Evolutionary conservation across 2,329 filamentous ascomycete genomes (phyloP), one percentile per base, ranked within the genome.

Genomic region (Thielaviopsis cerberus): DNA sequence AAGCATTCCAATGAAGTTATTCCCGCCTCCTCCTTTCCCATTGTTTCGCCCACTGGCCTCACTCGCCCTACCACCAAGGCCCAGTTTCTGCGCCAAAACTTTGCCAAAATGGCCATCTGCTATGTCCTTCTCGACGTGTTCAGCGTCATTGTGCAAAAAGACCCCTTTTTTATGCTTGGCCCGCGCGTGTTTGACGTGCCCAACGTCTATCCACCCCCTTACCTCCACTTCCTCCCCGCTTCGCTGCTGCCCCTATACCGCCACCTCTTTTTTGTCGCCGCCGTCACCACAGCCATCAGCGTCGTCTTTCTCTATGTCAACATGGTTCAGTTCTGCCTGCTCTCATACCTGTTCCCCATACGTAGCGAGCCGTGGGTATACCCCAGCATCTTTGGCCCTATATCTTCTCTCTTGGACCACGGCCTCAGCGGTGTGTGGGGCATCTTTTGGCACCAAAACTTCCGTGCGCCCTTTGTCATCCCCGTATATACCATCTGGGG

Each of bases 371-470:
- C 78, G 1, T 81, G 76, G 77, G 72, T 74, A 54, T 73, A 75
- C 61, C 73, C 80, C 0, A 69, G 78, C 27, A 71, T 77, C 4
- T 75, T 82, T 60, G 83, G 85, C 13, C 73, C 73, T 22, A 64
- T 64, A 0, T 69, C 73, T 25, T 55, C 53, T n/a, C 73, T 90
- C 1, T 69, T 83, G 11, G 79, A 88, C 61, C 74, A 80, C 60
- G 90, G 91, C 0, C 73, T 96, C 1, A 76, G 79, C 0, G 90
- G 89, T 0, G 85, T 84, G 70, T 97, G 91, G 91, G 83, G 86
- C 51, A 75, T 74, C 23, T 91, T 82, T 76, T 96, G 91, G 91
- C 91, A 97, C 68, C 90, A 96, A 69, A 83, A 84, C 2, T 94
- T 95, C 71, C 84, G 89, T 0, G 77, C 81, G 58, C 81, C 79